Evolutionary conservation across 768 basidiomycete species (phyloP).

Genomic region (Boletus sp.): DNA sequence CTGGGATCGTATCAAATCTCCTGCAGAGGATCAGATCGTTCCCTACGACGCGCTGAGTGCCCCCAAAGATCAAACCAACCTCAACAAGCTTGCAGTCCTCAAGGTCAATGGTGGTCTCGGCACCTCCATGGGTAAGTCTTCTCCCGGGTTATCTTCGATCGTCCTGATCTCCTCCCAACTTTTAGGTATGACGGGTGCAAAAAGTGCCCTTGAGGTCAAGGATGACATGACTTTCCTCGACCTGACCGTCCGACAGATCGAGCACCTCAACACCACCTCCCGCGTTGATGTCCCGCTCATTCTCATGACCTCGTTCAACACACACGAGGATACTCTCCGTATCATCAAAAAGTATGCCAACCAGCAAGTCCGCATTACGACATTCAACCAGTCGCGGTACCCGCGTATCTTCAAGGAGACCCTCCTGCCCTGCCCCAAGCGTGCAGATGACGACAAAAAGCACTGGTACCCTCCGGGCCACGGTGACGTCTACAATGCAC

Average conservation of each 20-base stretch:
- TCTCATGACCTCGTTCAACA: slow-evolving; percentile 82
- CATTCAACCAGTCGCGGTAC: slow-evolving; percentile 73
- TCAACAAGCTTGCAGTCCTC: slow-evolving; percentile 71
- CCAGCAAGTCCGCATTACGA: slow-evolving; percentile 70
- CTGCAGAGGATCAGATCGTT: slow-evolving; percentile 59
- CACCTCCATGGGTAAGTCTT: slow-evolving; percentile 52
- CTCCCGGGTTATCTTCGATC: background rate
- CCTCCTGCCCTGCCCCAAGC: slow-evolving; percentile 58
- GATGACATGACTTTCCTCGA: slow-evolving; percentile 72
- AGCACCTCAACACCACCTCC: slow-evolving; percentile 63
- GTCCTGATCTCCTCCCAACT: background rate
- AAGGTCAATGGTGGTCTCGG: slow-evolving; percentile 78
- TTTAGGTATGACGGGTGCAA: slow-evolving; percentile 56
- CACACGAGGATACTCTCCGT: slow-evolving; percentile 71
- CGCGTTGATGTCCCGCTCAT: slow-evolving; percentile 72
- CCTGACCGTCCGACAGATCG: slow-evolving; percentile 58
- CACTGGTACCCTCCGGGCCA: slow-evolving; percentile 78
- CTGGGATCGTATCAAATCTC: slow-evolving; percentile 54
- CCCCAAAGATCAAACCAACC: slow-evolving; percentile 43
- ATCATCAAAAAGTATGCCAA: slow-evolving; percentile 81
- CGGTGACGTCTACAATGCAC: slow-evolving; percentile 71
- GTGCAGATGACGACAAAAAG: slow-evolving; percentile 58
- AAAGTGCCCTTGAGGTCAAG: slow-evolving; percentile 72
- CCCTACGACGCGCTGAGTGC: slow-evolving; percentile 51
- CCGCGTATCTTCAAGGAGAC: slow-evolving; percentile 70